Conservation (phyloP, 495 filamentous ascomycete genomes). For the Cercophora newfieldiana region DNA sequence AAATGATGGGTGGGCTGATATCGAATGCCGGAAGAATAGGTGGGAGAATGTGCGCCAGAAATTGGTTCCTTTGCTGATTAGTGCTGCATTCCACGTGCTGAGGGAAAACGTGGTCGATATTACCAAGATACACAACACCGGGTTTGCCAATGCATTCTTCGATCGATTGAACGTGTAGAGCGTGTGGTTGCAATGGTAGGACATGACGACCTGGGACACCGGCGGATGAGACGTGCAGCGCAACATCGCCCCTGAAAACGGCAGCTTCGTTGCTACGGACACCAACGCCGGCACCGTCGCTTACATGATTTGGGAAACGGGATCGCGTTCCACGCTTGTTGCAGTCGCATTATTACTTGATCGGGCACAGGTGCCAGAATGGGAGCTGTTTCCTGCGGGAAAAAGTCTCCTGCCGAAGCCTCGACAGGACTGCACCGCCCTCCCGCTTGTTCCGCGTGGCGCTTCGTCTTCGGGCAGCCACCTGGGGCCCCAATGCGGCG, state of each 20-base stretch:
- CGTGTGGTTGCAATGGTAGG: background rate
- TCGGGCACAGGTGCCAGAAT: background rate
- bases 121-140: background rate
- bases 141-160: background rate
- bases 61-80: background rate
- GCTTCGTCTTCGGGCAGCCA: background rate
- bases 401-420: constrained; percentile 12
- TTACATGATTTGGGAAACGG: background rate
- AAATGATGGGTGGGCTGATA: constrained; percentile 7
- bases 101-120: constrained; percentile 1
- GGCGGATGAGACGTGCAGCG: background rate
- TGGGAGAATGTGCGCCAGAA: constrained; percentile 17
- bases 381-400: background rate
- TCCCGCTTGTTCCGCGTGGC: constrained; percentile 17
- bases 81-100: background rate
- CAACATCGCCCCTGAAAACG: background rate
- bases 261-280: background rate
- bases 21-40: constrained; percentile 8
- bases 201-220: background rate
- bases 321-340: background rate
- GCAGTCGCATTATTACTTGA: background rate
- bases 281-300: background rate
- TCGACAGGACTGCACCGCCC: constrained; percentile 3
- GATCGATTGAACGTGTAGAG: background rate
- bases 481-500: constrained; percentile 13